Evolutionary conservation across 2,329 filamentous ascomycete species (phyloP).

Genomic region (Aphanoascus verrucosus): DNA sequence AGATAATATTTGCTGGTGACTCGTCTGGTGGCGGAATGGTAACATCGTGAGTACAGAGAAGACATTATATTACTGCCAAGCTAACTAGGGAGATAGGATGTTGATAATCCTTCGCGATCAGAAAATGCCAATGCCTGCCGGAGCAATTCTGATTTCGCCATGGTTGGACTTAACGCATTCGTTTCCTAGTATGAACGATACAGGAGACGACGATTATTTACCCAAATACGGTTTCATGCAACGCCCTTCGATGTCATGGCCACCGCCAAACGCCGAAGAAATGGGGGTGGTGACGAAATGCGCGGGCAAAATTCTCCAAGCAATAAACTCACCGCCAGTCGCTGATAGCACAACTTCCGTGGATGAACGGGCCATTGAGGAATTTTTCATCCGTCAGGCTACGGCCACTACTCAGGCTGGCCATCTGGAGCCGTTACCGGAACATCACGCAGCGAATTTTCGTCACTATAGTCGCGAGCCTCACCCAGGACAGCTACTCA

Average conservation of each 20-base stretch:
- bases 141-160: conserved; percentile 80
- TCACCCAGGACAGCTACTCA: conserved; percentile 37
- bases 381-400: conserved; percentile 16
- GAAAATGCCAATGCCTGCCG: conserved; percentile 73
- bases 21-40: conserved; percentile 91
- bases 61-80: not conserved
- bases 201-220: conserved; percentile 74
- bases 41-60: conserved; percentile 40
- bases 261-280: conserved; percentile 74
- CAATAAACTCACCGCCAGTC: conserved; percentile 12
- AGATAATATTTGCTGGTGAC: conserved; percentile 81
- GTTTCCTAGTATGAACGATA: conserved; percentile 73
- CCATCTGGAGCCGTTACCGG: conserved; percentile 15
- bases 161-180: conserved; percentile 96
- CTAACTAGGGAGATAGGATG: conserved; percentile 40
- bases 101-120: conserved; percentile 73
- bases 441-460: conserved; percentile 14
- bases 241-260: conserved; percentile 82
- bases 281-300: conserved; percentile 40
- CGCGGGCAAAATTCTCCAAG: conserved; percentile 33
- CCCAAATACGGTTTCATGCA: conserved; percentile 81
- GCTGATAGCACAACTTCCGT: conserved; percentile 5
- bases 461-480: conserved; percentile 15
- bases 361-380: conserved; percentile 11
- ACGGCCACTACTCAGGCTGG: conserved; percentile 27